A percentile compares a stretch with the other conserved stretches of the same genome.
Evolutionary conservation across 352 stramenopile genomes (phyloP).

Genomic region (Phytophthora fragariaefolia): DNA sequence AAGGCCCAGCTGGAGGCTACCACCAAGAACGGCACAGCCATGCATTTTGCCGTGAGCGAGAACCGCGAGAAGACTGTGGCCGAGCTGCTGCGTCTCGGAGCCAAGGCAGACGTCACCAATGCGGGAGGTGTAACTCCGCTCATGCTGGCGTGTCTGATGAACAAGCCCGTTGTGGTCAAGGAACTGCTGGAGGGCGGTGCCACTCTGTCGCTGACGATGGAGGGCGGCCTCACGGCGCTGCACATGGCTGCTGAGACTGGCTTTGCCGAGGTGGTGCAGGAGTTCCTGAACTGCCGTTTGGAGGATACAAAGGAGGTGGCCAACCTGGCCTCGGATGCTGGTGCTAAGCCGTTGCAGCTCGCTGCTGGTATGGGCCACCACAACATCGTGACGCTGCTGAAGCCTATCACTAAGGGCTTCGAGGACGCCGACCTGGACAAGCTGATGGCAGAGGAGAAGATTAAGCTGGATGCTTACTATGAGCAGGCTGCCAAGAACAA

Average conservation of each 20-base stretch:
- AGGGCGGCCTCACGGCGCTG: constrained; percentile 69
- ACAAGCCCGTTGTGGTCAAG: constrained; percentile 70
- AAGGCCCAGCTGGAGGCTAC: constrained; percentile 61
- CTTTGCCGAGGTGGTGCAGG: constrained; percentile 62
- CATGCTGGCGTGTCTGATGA: constrained; percentile 80
- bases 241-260: constrained; percentile 83
- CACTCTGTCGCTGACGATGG: constrained; percentile 59
- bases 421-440: constrained; percentile 56
- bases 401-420: constrained; percentile 71
- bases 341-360: constrained; percentile 73
- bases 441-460: constrained; percentile 71
- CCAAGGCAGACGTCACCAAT: constrained; percentile 74
- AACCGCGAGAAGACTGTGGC: constrained; percentile 79
- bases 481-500: constrained; percentile 51
- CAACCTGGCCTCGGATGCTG: constrained; percentile 66
- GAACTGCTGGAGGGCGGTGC: constrained; percentile 59
- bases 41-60: constrained; percentile 87
- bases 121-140: constrained; percentile 74
- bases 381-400: constrained; percentile 66
- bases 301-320: constrained; percentile 59
- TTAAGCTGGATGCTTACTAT: constrained; percentile 67
- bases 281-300: constrained; percentile 54
- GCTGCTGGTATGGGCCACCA: constrained; percentile 75
- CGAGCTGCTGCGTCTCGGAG: constrained; percentile 61
- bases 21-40: constrained; percentile 73